Evolutionary conservation across 805 yeast species (phyloP).

Genomic region (Cyberlindnera mississippiensis): DNA sequence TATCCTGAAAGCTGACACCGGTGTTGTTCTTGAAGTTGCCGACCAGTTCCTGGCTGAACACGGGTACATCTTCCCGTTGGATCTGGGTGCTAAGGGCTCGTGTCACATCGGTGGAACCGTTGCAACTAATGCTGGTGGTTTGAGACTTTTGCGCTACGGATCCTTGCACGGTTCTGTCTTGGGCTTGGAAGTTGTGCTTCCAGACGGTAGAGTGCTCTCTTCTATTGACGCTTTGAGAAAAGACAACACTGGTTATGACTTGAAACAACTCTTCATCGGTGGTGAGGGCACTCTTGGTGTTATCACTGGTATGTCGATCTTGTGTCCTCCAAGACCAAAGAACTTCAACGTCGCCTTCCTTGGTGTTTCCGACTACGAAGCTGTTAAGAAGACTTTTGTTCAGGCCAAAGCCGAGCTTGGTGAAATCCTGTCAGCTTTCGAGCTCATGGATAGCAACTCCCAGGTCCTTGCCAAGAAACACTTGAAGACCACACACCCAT

Average conservation of each 20-base stretch:
- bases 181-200: conserved; percentile 89
- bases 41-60: conserved; percentile 71
- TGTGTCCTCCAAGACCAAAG: conserved; percentile 86
- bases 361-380: conserved; percentile 75
- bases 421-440: conserved; percentile 89
- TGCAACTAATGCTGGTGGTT: conserved; percentile 96
- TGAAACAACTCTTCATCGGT: conserved; percentile 90
- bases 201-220: conserved; percentile 79
- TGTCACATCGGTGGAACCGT: conserved; percentile 95
- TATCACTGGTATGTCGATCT: conserved; percentile 83
- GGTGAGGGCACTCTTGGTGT: conserved; percentile 91
- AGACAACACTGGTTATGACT: conserved; percentile 93
- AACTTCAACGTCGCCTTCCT: conserved; percentile 85
- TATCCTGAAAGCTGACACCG: conserved; percentile 85
- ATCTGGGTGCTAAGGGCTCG: conserved; percentile 94
- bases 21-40: conserved; percentile 82
- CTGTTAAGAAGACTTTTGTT: conserved; percentile 78
- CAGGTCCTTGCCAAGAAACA: conserved; percentile 62
- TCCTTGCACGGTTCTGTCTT: conserved; percentile 88
- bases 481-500: conserved; percentile 65
- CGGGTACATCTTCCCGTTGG: conserved; percentile 91
- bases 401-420: conserved; percentile 74
- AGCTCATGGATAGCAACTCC: conserved; percentile 80
- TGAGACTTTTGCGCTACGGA: conserved; percentile 82
- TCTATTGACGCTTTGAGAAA: conserved; percentile 85